Conservation (phyloP, 2,329 filamentous ascomycete species). For the Pseudodiploospora longispora region DNA sequence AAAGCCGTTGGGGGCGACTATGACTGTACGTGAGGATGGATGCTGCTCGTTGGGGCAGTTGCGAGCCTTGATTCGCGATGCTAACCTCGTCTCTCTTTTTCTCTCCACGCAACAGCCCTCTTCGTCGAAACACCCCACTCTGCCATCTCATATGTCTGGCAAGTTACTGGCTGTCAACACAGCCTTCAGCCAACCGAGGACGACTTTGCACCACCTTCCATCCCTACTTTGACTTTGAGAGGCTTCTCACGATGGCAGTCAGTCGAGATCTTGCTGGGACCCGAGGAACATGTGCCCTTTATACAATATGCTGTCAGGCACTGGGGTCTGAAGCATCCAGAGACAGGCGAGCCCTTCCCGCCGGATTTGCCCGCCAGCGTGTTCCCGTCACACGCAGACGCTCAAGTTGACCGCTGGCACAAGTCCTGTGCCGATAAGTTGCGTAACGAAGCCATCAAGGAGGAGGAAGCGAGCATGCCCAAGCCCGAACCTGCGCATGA, state of each 20-base stretch:
- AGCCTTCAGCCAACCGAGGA: constrained; percentile 67
- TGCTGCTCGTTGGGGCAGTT: not conserved
- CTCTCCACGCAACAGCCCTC: constrained; percentile 40
- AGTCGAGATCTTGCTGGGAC: constrained; percentile 78
- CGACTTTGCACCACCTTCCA: constrained; percentile 64
- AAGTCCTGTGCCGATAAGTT: constrained; percentile 65
- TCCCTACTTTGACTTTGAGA: constrained; percentile 73
- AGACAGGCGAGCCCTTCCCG: constrained; percentile 62
- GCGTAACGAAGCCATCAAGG: constrained; percentile 24
- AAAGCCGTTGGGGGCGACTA: constrained; percentile 66
- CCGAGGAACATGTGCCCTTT: constrained; percentile 79
- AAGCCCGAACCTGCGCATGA: constrained; percentile 17
- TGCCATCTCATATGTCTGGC: constrained; percentile 86
- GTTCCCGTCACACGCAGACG: constrained; percentile 65
- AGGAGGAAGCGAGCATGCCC: constrained; percentile 42
- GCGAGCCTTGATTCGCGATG: not conserved
- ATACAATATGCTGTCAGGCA: constrained; percentile 71
- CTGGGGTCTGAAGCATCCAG: constrained; percentile 68
- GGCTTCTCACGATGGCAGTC: constrained; percentile 94
- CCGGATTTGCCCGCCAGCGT: constrained; percentile 48
- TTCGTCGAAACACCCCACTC: constrained; percentile 68
- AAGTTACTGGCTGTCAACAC: constrained; percentile 84
- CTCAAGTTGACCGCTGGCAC: constrained; percentile 82
- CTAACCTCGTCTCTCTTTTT: constrained; percentile 5
- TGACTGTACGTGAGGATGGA: constrained; percentile 43